Evolutionary conservation across 257 asterid genomes (phyloP).

Genomic region (Gynochthodes officinalis): DNA sequence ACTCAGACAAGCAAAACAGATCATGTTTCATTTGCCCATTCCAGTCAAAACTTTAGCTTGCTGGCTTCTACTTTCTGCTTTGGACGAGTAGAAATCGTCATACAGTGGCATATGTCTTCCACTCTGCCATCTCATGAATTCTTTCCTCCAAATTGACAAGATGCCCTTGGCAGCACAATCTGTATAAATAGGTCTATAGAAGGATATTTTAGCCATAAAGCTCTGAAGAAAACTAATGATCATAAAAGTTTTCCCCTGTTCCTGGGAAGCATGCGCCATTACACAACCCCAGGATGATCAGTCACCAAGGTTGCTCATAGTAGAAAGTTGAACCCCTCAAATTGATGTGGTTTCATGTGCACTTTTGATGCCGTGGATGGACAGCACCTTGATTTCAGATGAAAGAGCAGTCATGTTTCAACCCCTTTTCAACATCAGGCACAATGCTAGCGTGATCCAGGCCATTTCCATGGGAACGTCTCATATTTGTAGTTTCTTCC

Average conservation of each 20-base stretch:
- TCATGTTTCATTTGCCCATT: conserved; percentile 47
- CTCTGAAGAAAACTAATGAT: conserved; percentile 86
- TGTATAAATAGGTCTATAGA: conserved; percentile 72
- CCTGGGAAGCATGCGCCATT: conserved; percentile 96
- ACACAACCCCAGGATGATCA: conserved; percentile 85
- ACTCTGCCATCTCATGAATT: conserved; percentile 79
- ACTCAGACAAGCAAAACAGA: neutral
- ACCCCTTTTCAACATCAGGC: conserved; percentile 42
- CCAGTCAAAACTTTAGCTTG: conserved; percentile 66
- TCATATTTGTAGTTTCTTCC: conserved; percentile 64
- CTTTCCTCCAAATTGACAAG: conserved; percentile 70
- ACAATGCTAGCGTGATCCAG: conserved; percentile 34
- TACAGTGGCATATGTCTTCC: conserved; percentile 72
- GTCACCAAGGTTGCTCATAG: conserved; percentile 69
- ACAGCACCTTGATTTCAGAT: conserved; percentile 56
- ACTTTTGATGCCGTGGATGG: conserved; percentile 80
- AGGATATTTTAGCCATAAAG: conserved; percentile 84
- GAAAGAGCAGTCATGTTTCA: conserved; percentile 36
- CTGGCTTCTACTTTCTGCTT: conserved; percentile 71
- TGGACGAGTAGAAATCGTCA: conserved; percentile 77
- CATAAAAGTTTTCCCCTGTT: conserved; percentile 84
- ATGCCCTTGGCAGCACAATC: conserved; percentile 83
- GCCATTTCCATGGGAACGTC: conserved; percentile 47
- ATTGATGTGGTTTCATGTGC: conserved; percentile 88
- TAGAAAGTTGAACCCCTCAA: conserved; percentile 83